These are phyloP conservation scores for Ilyonectria mors-panacis DNA, from an alignment of 2,329 filamentous ascomycete species.

Conservation along the genomic window DNA sequence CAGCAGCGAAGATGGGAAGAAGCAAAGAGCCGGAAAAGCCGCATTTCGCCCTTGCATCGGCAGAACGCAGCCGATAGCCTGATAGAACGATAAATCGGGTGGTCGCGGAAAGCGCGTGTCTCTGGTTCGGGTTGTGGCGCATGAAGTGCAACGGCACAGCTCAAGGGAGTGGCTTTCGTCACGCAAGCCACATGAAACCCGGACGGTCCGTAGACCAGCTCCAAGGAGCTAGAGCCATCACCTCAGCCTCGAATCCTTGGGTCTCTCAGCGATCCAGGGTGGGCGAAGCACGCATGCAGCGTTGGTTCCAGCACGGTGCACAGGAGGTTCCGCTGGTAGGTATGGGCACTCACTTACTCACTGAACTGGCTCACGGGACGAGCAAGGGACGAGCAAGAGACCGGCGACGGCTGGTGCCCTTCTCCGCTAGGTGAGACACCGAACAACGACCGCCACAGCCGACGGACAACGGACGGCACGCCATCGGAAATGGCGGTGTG, in stretches of 20 bases:
- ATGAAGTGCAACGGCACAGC: slow-evolving; percentile 4
- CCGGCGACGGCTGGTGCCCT: slow-evolving; percentile 2
- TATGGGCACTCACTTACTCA: not conserved
- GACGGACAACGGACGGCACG: slow-evolving; percentile 33
- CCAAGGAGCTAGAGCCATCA: slow-evolving; percentile 4
- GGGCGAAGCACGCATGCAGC: slow-evolving; percentile 17
- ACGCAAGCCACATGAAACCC: slow-evolving; percentile 22
- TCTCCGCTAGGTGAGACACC: slow-evolving; percentile 46
- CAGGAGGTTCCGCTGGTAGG: not conserved
- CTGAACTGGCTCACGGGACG: not conserved
- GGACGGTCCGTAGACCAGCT: slow-evolving; percentile 15
- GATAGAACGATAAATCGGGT: slow-evolving; percentile 8
- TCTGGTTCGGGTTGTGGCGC: slow-evolving; percentile 11
- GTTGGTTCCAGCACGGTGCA: slow-evolving; percentile 1
- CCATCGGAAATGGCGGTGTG: slow-evolving; percentile 46
- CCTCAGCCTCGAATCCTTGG: slow-evolving; percentile 9
- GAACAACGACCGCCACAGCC: slow-evolving; percentile 38
- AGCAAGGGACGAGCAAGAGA: not conserved
- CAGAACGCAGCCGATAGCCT: slow-evolving; percentile 11
- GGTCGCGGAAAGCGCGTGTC: slow-evolving; percentile 1
- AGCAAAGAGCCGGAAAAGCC: not conserved
- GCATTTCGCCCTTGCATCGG: slow-evolving; percentile 28
- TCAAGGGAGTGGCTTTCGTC: slow-evolving; percentile 20
- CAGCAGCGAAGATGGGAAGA: slow-evolving; percentile 2
- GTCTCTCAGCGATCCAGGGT: slow-evolving; percentile 7